phyloP scores from a whole-genome alignment of 2,329 filamentous ascomycete species.

The Colletotrichum destructivum region DNA sequence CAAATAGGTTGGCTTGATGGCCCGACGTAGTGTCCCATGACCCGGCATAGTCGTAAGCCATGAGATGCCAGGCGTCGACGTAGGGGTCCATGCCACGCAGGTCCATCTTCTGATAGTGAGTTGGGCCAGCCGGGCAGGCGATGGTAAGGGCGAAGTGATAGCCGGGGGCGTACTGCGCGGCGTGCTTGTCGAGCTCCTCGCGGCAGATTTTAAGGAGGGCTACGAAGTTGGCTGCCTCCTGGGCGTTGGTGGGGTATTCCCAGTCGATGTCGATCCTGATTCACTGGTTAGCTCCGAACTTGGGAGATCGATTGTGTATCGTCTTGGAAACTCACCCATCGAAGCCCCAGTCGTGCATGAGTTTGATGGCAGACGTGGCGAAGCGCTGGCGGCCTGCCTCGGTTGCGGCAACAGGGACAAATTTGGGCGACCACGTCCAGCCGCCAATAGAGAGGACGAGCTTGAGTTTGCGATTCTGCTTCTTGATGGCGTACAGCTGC shows the following conservation, averaged over 20 bases:
- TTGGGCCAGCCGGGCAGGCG: slow-evolving; percentile 63
- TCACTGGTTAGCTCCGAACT: background rate
- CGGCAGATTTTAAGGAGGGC: slow-evolving; percentile 60
- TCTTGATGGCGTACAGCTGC: slow-evolving; percentile 83
- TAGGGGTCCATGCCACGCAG: slow-evolving; percentile 69
- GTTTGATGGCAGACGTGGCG: slow-evolving; percentile 75
- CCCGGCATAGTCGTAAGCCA: slow-evolving; percentile 81
- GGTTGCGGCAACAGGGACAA: slow-evolving; percentile 74
- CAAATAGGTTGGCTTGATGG: slow-evolving; percentile 80
- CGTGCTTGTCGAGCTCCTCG: slow-evolving; percentile 59
- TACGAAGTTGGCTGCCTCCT: slow-evolving; percentile 59
- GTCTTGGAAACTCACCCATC: slow-evolving; percentile 52
- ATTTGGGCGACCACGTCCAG: slow-evolving; percentile 82
- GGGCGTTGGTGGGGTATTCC: slow-evolving; percentile 63
- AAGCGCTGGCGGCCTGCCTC: slow-evolving; percentile 75
- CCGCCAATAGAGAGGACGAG: slow-evolving; percentile 86
- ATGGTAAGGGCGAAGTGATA: slow-evolving; percentile 68
- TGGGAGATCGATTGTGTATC: background rate
- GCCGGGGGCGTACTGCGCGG: slow-evolving; percentile 54
- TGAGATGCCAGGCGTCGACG: slow-evolving; percentile 73
- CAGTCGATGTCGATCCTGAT: slow-evolving; percentile 68
- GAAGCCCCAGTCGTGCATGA: slow-evolving; percentile 78
- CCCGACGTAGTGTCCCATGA: slow-evolving; percentile 75
- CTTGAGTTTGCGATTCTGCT: slow-evolving; percentile 82
- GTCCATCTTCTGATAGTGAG: slow-evolving; percentile 66